These are phyloP conservation scores for Physaria fendleri DNA, from an alignment of 345 rosid genomes.

Conservation along the genomic window DNA sequence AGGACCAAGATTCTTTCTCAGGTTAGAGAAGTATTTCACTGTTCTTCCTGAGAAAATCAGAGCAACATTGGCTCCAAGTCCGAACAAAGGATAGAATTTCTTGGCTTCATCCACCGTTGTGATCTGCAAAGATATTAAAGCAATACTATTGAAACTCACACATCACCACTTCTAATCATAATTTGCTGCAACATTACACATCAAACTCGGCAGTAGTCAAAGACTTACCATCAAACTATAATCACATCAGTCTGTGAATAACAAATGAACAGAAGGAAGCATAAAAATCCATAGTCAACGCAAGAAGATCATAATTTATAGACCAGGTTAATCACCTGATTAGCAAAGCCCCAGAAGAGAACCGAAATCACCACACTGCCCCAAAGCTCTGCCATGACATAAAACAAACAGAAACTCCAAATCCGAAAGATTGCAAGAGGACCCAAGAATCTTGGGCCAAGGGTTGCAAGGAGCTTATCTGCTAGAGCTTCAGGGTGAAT, in stretches of 20 bases:
- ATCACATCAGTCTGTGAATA: background rate
- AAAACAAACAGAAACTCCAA: conserved; percentile 95
- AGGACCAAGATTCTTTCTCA: conserved; percentile 85
- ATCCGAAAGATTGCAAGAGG: conserved; percentile 94
- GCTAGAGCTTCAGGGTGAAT: conserved; percentile 84
- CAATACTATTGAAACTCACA: conserved; percentile 12
- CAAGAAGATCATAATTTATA: background rate
- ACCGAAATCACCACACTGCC: conserved; percentile 96
- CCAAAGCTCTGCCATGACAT: conserved; percentile 99
- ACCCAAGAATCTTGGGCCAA: conserved; percentile 92
- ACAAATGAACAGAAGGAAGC: background rate
- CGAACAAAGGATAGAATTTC: conserved; percentile 86
- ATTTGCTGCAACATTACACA: background rate
- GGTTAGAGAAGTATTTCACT: conserved; percentile 84
- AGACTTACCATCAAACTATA: background rate
- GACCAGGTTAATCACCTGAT: conserved; percentile 55
- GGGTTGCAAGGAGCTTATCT: conserved; percentile 65
- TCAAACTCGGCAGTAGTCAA: background rate
- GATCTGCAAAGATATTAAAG: conserved; percentile 46
- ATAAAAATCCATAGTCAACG: background rate
- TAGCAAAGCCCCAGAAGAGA: conserved; percentile 97
- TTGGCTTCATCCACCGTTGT: conserved; percentile 98
- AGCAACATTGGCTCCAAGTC: conserved; percentile 94
- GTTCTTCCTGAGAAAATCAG: conserved; percentile 92
- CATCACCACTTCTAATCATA: background rate